phyloP scores from a whole-genome alignment of 495 filamentous ascomycete genomes.

The Penicillium waksmanii region DNA sequence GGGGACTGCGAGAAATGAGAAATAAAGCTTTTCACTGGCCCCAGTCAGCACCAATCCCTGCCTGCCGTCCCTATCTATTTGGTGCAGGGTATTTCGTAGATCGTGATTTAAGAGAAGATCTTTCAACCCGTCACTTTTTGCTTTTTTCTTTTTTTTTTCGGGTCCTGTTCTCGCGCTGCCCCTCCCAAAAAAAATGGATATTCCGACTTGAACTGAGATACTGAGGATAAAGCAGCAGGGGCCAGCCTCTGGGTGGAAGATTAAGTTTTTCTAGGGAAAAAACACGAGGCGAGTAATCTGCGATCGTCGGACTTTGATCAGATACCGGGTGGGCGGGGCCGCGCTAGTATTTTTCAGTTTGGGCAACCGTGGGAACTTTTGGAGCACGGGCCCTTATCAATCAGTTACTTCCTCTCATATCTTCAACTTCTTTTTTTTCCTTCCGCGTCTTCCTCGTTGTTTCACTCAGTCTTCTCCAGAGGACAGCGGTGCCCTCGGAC shows the following conservation, averaged over 20 bases:
- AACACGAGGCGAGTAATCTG: constrained; percentile 1
- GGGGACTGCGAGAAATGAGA: neutral
- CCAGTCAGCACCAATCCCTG: neutral
- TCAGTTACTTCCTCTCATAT: constrained; percentile 9
- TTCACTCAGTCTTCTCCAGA: neutral
- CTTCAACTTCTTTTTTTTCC: neutral
- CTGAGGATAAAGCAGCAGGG: no score
- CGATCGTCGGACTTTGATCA: constrained; percentile 17
- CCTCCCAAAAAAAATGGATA: no score
- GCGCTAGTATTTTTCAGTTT: constrained; percentile 25
- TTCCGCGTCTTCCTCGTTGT: neutral
- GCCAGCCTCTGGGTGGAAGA: no score
- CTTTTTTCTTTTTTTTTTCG: neutral
- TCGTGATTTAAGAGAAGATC: neutral
- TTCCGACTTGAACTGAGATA: no score
- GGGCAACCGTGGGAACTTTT: neutral
- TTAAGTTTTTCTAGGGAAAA: constrained; percentile 9
- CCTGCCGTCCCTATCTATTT: neutral
- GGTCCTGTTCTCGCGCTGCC: neutral
- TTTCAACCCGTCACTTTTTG: constrained; percentile 3
- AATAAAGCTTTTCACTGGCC: neutral
- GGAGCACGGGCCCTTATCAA: constrained; percentile 22
- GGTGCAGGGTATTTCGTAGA: neutral
- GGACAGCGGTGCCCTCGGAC: neutral
- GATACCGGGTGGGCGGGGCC: constrained; percentile 13